phyloP scores from a whole-genome alignment of 371 early-diverging fungal species.

The Lichtheimia ramosa region DNA sequence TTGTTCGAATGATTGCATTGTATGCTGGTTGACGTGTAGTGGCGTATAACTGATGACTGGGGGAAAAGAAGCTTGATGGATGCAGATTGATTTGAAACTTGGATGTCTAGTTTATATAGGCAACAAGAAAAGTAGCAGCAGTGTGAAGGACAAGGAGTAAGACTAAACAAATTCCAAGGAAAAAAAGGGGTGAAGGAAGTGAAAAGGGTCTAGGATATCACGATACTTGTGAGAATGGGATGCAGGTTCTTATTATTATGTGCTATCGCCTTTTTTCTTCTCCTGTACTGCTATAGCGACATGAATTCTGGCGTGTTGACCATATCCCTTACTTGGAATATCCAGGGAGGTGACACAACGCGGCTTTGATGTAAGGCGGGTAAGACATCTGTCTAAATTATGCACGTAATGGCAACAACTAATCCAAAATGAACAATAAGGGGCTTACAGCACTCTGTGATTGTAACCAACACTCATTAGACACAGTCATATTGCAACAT shows the following conservation, averaged over 20 bases:
- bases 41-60: not conserved
- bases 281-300: too few relatives aligned
- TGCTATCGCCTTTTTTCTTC: too few relatives aligned
- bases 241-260: not conserved
- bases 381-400: too few relatives aligned
- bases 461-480: too few relatives aligned
- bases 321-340: not conserved
- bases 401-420: too few relatives aligned
- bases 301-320: not conserved
- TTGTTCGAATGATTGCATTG: slow-evolving; percentile 30
- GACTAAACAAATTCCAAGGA: slow-evolving; percentile 17
- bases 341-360: too few relatives aligned
- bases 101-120: not conserved
- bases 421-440: too few relatives aligned
- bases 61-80: slow-evolving; percentile 3
- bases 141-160: not conserved
- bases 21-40: not conserved
- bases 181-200: slow-evolving; percentile 4
- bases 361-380: too few relatives aligned
- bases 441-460: too few relatives aligned
- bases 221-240: slow-evolving; percentile 5
- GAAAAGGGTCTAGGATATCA: slow-evolving; percentile 13
- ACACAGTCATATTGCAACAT: too few relatives aligned
- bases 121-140: slow-evolving; percentile 1
- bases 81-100: slow-evolving; percentile 3